phyloP scores from a whole-genome alignment of 2,329 filamentous ascomycete genomes.

The Harringtonia aguacate region DNA sequence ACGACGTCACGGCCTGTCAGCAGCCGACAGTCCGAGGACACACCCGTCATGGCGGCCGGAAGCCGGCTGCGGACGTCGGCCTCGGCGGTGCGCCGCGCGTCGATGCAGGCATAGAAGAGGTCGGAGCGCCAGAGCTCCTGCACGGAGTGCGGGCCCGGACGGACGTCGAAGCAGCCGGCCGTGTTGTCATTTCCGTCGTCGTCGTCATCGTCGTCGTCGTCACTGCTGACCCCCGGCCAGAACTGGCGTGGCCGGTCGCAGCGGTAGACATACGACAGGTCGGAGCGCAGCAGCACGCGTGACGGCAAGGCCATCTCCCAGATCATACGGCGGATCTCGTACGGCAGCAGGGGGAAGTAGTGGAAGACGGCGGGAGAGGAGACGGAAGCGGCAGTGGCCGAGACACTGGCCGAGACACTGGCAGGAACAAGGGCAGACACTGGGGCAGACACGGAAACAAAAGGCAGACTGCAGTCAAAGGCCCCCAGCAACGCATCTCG shows the following conservation, averaged over 20 bases:
- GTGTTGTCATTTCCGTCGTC: too few relatives aligned
- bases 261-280: background rate
- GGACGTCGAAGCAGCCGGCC: too few relatives aligned
- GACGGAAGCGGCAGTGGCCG: background rate
- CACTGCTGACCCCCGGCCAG: background rate
- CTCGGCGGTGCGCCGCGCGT: slow-evolving; percentile 8
- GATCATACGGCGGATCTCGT: slow-evolving; percentile 11
- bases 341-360: slow-evolving; percentile 6
- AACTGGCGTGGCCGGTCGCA: too few relatives aligned
- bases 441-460: background rate
- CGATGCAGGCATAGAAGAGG: slow-evolving; percentile 8
- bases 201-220: too few relatives aligned
- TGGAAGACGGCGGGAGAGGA: background rate
- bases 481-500: slow-evolving; percentile 8
- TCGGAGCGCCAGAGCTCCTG: slow-evolving; percentile 11
- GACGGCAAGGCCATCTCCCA: slow-evolving; percentile 10
- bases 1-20: slow-evolving; percentile 4
- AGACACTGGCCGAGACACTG: background rate
- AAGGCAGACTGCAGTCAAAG: background rate
- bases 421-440: too few relatives aligned
- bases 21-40: slow-evolving; percentile 2
- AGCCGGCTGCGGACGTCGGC: background rate
- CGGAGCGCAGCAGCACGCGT: slow-evolving; percentile 8
- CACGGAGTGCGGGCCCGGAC: slow-evolving; percentile 1
- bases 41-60: background rate